Evolutionary conservation across 2,329 filamentous ascomycete genomes (phyloP).

Genomic region (Beauveria rudraprayagi): DNA sequence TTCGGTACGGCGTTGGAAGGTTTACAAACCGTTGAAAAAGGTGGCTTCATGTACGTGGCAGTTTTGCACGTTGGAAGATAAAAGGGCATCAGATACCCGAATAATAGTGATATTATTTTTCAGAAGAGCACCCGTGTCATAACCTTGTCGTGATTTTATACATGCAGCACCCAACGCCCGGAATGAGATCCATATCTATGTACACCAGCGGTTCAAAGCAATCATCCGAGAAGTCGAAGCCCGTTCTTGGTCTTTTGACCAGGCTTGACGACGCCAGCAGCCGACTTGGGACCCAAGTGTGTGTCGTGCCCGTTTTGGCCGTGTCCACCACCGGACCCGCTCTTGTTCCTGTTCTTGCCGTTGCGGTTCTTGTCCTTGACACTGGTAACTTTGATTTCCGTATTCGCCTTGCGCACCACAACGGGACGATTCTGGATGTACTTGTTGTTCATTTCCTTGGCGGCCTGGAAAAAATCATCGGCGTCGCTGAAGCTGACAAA

Average conservation of each 20-base stretch:
- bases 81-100: constrained; percentile 11
- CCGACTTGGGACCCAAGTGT: constrained; percentile 39
- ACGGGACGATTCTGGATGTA: constrained; percentile 98
- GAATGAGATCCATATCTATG: background rate
- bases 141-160: background rate
- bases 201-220: background rate
- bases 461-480: constrained; percentile 93
- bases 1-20: constrained; percentile 3
- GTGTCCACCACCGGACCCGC: constrained; percentile 20
- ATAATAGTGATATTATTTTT: constrained; percentile 4
- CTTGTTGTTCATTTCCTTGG: constrained; percentile 97
- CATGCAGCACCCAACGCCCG: background rate
- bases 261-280: constrained; percentile 50
- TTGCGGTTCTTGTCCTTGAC: constrained; percentile 51
- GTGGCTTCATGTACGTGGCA: background rate
- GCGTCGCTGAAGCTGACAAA: constrained; percentile 94
- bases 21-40: background rate
- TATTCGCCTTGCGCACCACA: constrained; percentile 76
- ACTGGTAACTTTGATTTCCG: constrained; percentile 76
- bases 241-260: constrained; percentile 62
- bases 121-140: background rate
- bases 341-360: constrained; percentile 29
- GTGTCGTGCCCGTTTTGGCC: constrained; percentile 36
- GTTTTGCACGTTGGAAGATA: constrained; percentile 2
- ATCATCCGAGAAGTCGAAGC: constrained; percentile 50